phyloP scores from a whole-genome alignment of 768 basidiomycete species.

The Termitomyces sp. region DNA sequence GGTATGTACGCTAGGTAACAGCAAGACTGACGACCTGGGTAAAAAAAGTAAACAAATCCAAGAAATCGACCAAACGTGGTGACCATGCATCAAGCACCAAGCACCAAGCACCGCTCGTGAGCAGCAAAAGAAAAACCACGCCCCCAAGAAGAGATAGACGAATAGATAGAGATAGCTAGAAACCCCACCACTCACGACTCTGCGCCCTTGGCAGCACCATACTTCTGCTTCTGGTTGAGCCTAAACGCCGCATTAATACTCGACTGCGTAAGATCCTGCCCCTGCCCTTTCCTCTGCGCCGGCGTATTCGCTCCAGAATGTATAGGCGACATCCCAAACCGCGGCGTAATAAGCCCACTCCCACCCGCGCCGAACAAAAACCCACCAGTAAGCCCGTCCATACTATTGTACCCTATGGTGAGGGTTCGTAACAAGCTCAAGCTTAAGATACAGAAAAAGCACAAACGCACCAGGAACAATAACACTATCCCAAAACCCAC shows the following conservation, averaged over 20 bases:
- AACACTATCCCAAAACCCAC: conserved; percentile 85
- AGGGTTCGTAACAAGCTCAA: no score
- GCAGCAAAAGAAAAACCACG: no score
- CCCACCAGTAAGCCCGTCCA: conserved; percentile 82
- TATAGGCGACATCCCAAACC: conserved; percentile 54
- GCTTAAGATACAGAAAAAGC: no score
- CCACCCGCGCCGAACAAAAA: conserved; percentile 85
- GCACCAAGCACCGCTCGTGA: no score
- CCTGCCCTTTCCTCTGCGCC: conserved; percentile 16
- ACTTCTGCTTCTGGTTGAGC: conserved; percentile 24
- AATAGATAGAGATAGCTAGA: no score
- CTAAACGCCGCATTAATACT: conserved; percentile 46
- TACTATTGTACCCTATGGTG: conserved; percentile 75
- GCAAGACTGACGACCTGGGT: no score
- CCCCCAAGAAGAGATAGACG: no score
- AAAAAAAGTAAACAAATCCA: no score
- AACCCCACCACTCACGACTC: no score
- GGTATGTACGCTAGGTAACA: no score
- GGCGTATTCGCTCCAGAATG: conserved; percentile 57
- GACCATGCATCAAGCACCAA: no score
- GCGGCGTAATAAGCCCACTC: conserved; percentile 79
- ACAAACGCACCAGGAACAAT: conserved; percentile 71
- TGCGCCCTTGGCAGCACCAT: conserved; percentile 27
- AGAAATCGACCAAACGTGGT: no score
- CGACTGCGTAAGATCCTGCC: conserved; percentile 34